Base-by-base conservation (phyloP, 2,329 filamentous ascomycete species). In the Hysterium pulicare region DNA sequence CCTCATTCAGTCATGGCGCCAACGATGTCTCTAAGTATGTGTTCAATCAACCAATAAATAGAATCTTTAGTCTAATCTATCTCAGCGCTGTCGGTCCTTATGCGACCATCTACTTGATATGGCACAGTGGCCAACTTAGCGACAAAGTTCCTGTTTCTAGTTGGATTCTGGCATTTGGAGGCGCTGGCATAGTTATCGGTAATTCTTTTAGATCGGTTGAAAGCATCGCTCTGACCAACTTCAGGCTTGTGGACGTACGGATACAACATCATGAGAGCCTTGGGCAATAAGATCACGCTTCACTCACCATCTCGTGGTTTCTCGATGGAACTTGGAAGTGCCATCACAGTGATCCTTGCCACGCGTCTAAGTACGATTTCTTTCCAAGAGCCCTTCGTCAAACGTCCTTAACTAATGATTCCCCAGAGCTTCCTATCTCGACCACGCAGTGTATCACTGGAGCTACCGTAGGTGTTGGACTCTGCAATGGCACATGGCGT, bases 1-100 rank as follows among this genome's bases (percentile, higher is more conserved):
- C 83, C 3, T 86, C 83, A 1, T 87, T 88, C 55, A 81, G 83
- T 1, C 84, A 86, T 64, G 82, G 82, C 16, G 81, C 82, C 51
- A 86, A 85, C 62, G 82, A 85, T 46, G 77, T 85, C 16, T 71
- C 77, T 50, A 85, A 79, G 51, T 82, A 84, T 61, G 59, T 86
- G 46, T 62, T 84, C 44, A 84, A 36, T 79, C 75, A 64, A 77
- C 72, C 28, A 79, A 80, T 21, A 16, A 9, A 24, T 30, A 16
- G 19, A 19, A 5, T 6, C n/a, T 28, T 26, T 11, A 13, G 11
- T n/a, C 22, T 24, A 30, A 16, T 28, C 10, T 22, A 20, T 20
- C 8, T 8, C 20, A 31, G 23, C 56, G 79, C 51, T 11, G 54
- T 59, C 16, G 58, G 55, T 5, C 82, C 82, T 2, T 83, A 78